Percentiles rank a stretch among this genome's conserved stretches.
phyloP scores from a whole-genome alignment of 257 asterid species.

The Ilex aquifolium region DNA sequence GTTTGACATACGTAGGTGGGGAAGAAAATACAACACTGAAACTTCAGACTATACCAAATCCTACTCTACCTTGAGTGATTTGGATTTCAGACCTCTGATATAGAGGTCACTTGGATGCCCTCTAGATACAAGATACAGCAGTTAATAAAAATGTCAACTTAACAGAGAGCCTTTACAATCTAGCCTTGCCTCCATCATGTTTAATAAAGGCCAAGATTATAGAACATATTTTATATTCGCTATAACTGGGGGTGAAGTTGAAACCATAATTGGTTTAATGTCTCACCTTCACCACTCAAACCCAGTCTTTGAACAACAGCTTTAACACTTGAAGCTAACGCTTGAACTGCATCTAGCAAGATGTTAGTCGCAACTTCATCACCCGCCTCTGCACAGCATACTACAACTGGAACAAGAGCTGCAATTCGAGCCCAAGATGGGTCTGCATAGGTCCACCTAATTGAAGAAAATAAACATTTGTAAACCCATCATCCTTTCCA shows the following conservation, averaged over 20 bases:
- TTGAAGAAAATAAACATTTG: conserved; percentile 16
- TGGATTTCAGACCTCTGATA: background rate
- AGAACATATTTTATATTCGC: background rate
- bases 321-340: conserved; percentile 73
- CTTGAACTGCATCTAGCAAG: conserved; percentile 54
- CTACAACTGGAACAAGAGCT: conserved; percentile 58
- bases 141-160: too few species aligned
- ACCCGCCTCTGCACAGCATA: conserved; percentile 65
- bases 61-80: background rate
- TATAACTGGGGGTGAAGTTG: background rate
- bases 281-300: conserved; percentile 66
- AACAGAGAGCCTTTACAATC: too few species aligned
- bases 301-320: conserved; percentile 70
- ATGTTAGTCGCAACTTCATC: conserved; percentile 60
- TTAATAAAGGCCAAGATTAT: background rate
- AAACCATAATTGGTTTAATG: background rate
- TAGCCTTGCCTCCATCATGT: background rate
- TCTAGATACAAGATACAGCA: background rate
- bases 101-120: background rate
- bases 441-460: conserved; percentile 81
- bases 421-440: conserved; percentile 85
- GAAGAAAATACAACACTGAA: background rate
- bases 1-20: background rate
- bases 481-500: background rate
- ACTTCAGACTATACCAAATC: background rate